Base-by-base conservation (phyloP, 768 basidiomycete species). In the Mycena capillaripes region DNA sequence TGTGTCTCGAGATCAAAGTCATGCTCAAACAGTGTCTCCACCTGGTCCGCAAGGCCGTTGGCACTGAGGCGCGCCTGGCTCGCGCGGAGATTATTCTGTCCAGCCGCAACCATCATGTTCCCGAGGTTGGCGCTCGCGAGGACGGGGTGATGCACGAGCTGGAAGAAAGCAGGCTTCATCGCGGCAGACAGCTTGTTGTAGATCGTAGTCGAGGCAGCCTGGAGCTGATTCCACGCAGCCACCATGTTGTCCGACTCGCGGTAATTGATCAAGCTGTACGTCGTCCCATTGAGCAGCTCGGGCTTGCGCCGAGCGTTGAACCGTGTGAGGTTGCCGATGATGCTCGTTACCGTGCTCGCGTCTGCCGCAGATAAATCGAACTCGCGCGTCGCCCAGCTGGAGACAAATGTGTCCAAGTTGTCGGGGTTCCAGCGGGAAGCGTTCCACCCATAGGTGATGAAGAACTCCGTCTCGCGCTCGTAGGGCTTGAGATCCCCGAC, bases 401-500 rank as follows among this genome's bases (percentile, higher is more conserved):
- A 81, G 56, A 91, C 88, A 77, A 87, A 93, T 27, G 76, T 81
- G 36, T 87, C 78, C 53, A 91, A 76, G 76, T 91, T 92, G 70
- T 86, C 82, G 8, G 82, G 84, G 19, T 84, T 85, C 88, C 90
- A 94, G 17, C 84, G 78, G 0, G 89, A 83, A 0, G 88, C 79
- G 74, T 94, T 87, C 86, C 89, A 93, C 4, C 88, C 92, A 52
- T 88, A 87, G 19, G 81, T 84, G 74, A 94, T 81, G 86, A 92
- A 93, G 79, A 91, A 92, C 74, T 93, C 92, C 34, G 85, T 90
- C 61, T 91, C 88, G 61, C 91, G 88, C 75, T 94, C 93, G 71
- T 91, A 91, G 3, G 92, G 92, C 78, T 93, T 93, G 61, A 94
- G 81, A 75, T 93, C 92, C 19, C 93, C 93, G 65, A 94, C 92